Conservation (phyloP, 208 protist genomes). For the Herpetomonas tarakana region DNA sequence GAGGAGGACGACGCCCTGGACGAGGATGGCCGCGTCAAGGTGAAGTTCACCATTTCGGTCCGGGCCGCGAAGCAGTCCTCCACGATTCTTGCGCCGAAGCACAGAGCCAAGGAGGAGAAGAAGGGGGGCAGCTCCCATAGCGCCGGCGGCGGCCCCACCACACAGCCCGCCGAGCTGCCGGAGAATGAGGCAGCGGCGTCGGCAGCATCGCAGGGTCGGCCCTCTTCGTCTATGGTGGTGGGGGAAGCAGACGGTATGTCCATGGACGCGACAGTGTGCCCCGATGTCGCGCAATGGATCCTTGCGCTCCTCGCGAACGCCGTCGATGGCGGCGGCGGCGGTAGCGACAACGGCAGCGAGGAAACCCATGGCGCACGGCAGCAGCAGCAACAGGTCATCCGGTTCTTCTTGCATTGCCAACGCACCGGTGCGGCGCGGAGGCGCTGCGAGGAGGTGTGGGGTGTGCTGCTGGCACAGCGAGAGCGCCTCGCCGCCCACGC, state of each 20-base stretch:
- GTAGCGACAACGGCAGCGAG: too few species aligned
- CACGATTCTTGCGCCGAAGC: background rate
- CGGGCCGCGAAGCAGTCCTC: constrained; percentile 12
- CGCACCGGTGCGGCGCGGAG: too few species aligned
- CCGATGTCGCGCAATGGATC: background rate
- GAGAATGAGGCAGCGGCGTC: too few species aligned
- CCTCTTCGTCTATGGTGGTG: too few species aligned
- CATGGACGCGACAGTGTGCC: background rate
- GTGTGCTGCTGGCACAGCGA: background rate
- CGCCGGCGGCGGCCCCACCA: background rate
- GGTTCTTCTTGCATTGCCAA: background rate
- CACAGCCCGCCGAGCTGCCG: too few species aligned
- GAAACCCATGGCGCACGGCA: too few species aligned
- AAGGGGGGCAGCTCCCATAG: background rate
- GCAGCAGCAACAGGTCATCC: background rate
- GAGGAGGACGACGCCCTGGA: background rate
- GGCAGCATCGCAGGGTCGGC: too few species aligned
- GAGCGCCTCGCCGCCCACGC: background rate
- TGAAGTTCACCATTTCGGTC: background rate
- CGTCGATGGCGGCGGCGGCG: background rate
- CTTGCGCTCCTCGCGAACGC: background rate
- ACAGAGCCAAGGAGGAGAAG: background rate
- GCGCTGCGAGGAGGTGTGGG: background rate
- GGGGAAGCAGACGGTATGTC: too few species aligned
- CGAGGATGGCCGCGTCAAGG: background rate